Percentiles rank a stretch among this genome's conserved stretches.
Evolutionary conservation across 2,329 filamentous ascomycete genomes (phyloP).

Genomic region (Neofusicoccum umdonicola): DNA sequence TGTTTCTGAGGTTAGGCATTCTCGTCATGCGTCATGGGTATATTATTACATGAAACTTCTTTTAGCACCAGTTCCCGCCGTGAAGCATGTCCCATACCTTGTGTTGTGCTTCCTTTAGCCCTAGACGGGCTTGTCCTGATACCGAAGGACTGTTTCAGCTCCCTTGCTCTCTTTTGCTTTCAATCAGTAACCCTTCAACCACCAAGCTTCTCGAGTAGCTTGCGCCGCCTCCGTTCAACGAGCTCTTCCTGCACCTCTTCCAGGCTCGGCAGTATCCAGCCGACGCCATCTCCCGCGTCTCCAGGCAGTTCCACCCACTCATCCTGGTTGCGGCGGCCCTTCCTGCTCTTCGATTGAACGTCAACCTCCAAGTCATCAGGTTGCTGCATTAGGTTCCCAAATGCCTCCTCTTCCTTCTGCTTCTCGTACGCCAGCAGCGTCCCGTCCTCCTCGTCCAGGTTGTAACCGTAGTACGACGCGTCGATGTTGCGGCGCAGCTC

Average conservation of each 20-base stretch:
- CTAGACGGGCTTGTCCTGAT: background rate
- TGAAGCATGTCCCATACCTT: background rate
- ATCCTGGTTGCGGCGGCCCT: slow-evolving; percentile 26
- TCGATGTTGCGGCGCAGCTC: slow-evolving; percentile 77
- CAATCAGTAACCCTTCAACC: background rate
- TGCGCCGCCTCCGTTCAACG: slow-evolving; percentile 78
- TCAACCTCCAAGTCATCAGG: slow-evolving; percentile 52
- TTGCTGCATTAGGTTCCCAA: slow-evolving; percentile 63
- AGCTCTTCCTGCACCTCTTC: slow-evolving; percentile 95
- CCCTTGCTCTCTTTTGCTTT: background rate
- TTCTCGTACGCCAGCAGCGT: slow-evolving; percentile 76
- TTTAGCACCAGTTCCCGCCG: background rate
- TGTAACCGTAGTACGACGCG: slow-evolving; percentile 94
- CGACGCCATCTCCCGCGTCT: slow-evolving; percentile 76
- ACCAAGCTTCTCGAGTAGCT: slow-evolving; percentile 76
- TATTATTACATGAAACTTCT: background rate
- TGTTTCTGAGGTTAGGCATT: background rate
- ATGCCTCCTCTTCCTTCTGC: slow-evolving; percentile 78
- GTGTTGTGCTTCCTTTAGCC: background rate
- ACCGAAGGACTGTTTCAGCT: background rate
- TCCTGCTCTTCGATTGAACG: slow-evolving; percentile 14
- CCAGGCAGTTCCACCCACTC: slow-evolving; percentile 84
- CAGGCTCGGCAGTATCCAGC: slow-evolving; percentile 79
- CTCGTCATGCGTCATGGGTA: background rate
- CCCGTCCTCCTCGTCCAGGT: slow-evolving; percentile 86